phyloP scores from a whole-genome alignment of 1,139 yeast genomes.

The Yamadazyma jaroonii region DNA sequence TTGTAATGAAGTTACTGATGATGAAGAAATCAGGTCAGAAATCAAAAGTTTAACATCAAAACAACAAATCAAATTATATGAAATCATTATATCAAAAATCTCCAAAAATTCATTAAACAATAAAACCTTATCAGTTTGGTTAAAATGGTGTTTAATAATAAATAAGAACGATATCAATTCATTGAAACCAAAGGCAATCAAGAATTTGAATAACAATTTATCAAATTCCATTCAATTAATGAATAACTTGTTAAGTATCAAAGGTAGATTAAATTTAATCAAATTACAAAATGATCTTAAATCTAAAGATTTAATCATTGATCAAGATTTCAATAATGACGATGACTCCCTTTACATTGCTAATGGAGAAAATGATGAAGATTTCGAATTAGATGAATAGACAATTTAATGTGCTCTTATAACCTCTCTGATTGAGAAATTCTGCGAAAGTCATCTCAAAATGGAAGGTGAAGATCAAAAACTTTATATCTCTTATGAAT shows the following conservation, averaged over 20 bases:
- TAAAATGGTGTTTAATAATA: constrained; percentile 46
- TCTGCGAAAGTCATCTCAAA: not conserved
- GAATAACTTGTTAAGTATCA: constrained; percentile 40
- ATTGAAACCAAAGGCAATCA: constrained; percentile 8
- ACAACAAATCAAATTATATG: constrained; percentile 27
- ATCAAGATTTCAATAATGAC: constrained; percentile 18
- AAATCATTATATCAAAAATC: constrained; percentile 30
- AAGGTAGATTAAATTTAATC: constrained; percentile 44
- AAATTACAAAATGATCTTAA: constrained; percentile 39
- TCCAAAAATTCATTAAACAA: constrained; percentile 33
- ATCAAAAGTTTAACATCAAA: constrained; percentile 22
- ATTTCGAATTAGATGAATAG: not conserved
- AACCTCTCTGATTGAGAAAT: not conserved
- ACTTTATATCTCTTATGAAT: constrained; percentile 59
- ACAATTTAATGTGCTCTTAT: not conserved
- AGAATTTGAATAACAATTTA: constrained; percentile 21
- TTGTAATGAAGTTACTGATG: constrained; percentile 34
- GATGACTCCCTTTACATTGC: constrained; percentile 28
- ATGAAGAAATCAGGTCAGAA: constrained; percentile 32
- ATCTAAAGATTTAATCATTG: constrained; percentile 23
- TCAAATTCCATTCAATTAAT: constrained; percentile 31
- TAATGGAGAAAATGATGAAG: constrained; percentile 45
- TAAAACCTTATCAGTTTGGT: constrained; percentile 40
- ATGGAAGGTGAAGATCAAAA: constrained; percentile 25
- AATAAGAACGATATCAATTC: constrained; percentile 23